These are phyloP conservation scores for Echria macrotheca DNA, from an alignment of 495 filamentous ascomycete species.

Conservation along the genomic window DNA sequence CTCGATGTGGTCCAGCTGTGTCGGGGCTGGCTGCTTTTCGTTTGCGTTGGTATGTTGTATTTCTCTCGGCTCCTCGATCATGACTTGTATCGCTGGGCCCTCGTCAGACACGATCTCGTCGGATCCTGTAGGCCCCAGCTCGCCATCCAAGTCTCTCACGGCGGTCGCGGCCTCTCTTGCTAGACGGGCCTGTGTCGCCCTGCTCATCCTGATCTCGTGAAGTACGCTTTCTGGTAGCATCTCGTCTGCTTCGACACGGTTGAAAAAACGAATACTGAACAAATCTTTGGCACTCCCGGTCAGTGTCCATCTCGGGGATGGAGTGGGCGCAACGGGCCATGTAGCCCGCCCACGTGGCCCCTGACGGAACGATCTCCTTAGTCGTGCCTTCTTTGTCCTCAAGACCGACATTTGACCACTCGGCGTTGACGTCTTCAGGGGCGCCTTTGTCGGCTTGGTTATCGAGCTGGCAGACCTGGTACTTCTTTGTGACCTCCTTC, in stretches of 20 bases:
- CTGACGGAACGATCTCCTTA: conserved; percentile 30
- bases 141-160: neutral
- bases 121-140: no score
- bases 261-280: conserved; percentile 40
- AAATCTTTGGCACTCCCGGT: conserved; percentile 45
- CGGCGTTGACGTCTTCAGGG: conserved; percentile 17
- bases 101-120: no score
- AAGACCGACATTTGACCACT: conserved; percentile 20
- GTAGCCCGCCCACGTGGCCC: neutral
- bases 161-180: conserved; percentile 16
- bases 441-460: conserved; percentile 22
- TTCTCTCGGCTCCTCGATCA: no score
- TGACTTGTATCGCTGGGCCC: no score
- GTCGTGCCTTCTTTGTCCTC: conserved; percentile 36
- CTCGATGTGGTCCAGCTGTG: no score
- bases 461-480: conserved; percentile 20
- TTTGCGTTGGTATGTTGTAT: no score
- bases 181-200: conserved; percentile 20
- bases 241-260: conserved; percentile 46
- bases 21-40: no score
- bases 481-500: conserved; percentile 25
- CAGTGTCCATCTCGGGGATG: conserved; percentile 40
- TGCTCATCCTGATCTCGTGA: conserved; percentile 34
- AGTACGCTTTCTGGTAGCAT: conserved; percentile 43
- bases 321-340: no score